Evolutionary conservation across 129 eudicot species (phyloP), one percentile per base, ranked within the genome.

Genomic region (Erigeron canadensis): DNA sequence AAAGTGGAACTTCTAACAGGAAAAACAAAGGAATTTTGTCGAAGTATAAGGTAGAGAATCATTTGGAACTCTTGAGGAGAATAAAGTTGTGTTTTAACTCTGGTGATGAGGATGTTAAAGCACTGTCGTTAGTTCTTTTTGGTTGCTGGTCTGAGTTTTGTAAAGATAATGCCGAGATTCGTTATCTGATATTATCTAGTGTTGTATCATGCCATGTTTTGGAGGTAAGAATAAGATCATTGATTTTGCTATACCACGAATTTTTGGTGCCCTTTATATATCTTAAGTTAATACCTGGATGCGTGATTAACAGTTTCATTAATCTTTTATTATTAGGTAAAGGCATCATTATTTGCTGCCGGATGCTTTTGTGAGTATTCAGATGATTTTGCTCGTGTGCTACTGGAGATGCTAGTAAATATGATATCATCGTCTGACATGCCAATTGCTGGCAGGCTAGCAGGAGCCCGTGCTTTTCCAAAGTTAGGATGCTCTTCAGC

Each of bases 71-170:
- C 18, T 63, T 95, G 81, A 87, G 86, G 63, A 88, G 91, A 78
- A 80, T 88, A 37, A 90, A 76, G 86, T 57, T 72, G 69, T 84
- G 85, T 57, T 85, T 88, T 72, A 81, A 84, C 70, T 55, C 74
- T 38, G 97, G 90, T 37, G 84, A 83, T 58, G 89, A 65, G 48
- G 94, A 86, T 11, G 89, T 84, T 44, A 84, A 89, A 81, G 84
- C 90, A 44, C 18, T 95, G 82, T 66, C 86, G 16, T 80, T 95
- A 16, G 80, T 67, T 70, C 79, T 90, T 71, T 84, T 95, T 67
- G 99, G 99, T 42, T 88, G 97, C 77, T 90, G 93, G 93, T 89
- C 96, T 48, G 68, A 82, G 51, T 82, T 86, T 62, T 82, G 91
- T 10, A 86, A 86, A 53, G 99, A 88, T 73, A 81, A 71, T 81